Conservation (phyloP, 805 yeast genomes). For the Torulaspora quercuum region DNA sequence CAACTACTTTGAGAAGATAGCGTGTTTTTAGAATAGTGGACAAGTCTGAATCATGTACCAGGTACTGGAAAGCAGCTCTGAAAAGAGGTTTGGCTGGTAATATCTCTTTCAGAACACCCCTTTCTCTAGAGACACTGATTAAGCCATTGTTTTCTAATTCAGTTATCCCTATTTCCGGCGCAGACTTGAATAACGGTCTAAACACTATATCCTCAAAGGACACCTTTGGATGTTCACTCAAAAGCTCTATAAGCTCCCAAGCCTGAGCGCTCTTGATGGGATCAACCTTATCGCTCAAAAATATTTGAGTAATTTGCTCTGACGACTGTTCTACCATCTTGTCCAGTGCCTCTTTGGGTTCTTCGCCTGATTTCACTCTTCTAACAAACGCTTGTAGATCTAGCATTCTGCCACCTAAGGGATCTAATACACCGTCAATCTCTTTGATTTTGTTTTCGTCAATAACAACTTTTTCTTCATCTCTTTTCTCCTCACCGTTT, state of each 20-base stretch:
- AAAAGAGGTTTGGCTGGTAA: constrained; percentile 82
- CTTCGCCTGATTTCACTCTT: constrained; percentile 83
- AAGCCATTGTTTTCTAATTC: constrained; percentile 79
- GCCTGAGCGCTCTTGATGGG: constrained; percentile 77
- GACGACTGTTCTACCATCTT: constrained; percentile 84
- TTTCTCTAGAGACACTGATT: constrained; percentile 64
- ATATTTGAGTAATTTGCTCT: constrained; percentile 83
- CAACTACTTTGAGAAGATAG: constrained; percentile 52
- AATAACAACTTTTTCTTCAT: constrained; percentile 13
- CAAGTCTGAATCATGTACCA: constrained; percentile 55
- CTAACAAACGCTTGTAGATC: constrained; percentile 89
- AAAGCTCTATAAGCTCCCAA: constrained; percentile 72
- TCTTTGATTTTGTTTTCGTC: constrained; percentile 30
- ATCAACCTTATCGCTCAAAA: constrained; percentile 47
- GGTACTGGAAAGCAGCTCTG: constrained; percentile 69
- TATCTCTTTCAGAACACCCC: constrained; percentile 67
- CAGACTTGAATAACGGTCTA: constrained; percentile 57
- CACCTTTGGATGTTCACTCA: constrained; percentile 50
- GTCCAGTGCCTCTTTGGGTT: constrained; percentile 66
- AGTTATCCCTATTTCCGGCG: constrained; percentile 53
- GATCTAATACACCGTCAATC: constrained; percentile 57
- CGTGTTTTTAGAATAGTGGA: constrained; percentile 62
- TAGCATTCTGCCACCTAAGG: constrained; percentile 92
- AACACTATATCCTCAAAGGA: constrained; percentile 50
- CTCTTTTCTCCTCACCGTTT: constrained; percentile 32